Conservation (phyloP, 2,329 filamentous ascomycete species). For the Paraconiothyrium sp. region DNA sequence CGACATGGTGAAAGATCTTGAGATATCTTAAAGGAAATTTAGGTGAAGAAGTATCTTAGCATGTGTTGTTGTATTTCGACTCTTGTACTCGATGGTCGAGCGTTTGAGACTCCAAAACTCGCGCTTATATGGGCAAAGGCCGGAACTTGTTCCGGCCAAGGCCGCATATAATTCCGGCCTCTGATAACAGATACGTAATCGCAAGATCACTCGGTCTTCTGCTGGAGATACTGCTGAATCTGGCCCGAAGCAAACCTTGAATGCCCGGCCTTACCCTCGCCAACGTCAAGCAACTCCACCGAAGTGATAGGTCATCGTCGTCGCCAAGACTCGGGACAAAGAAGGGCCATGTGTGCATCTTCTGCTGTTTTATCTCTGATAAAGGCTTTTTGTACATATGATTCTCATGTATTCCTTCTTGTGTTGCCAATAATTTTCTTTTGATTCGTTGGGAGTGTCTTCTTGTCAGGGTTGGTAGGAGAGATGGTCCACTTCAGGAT, state of each 20-base stretch:
- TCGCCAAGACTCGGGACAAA: conserved; percentile 31
- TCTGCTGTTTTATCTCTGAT: not conserved
- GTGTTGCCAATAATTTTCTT: too few relatives aligned
- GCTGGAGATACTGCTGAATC: conserved; percentile 12
- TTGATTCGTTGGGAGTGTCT: too few relatives aligned
- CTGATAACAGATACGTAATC: conserved; percentile 51
- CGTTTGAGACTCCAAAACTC: conserved; percentile 17
- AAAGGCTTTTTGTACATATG: not conserved
- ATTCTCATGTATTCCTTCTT: not conserved
- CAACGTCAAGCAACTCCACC: conserved; percentile 5
- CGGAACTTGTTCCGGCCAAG: conserved; percentile 45
- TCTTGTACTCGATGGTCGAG: conserved; percentile 14
- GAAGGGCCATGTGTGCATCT: not conserved
- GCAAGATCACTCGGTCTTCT: conserved; percentile 35
- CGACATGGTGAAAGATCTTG: conserved; percentile 51
- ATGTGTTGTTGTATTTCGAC: conserved; percentile 1
- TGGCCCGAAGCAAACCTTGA: conserved; percentile 25
- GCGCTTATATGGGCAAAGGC: conserved; percentile 48
- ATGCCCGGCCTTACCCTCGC: conserved; percentile 24
- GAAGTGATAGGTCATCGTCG: conserved; percentile 17
- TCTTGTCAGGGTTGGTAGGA: too few relatives aligned
- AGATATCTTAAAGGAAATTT: not conserved
- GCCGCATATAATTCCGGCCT: conserved; percentile 41
- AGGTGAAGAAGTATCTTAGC: not conserved
- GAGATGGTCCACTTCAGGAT: too few relatives aligned